Base-by-base conservation (phyloP, 805 yeast genomes). In the Suhomyces kilbournensis region DNA sequence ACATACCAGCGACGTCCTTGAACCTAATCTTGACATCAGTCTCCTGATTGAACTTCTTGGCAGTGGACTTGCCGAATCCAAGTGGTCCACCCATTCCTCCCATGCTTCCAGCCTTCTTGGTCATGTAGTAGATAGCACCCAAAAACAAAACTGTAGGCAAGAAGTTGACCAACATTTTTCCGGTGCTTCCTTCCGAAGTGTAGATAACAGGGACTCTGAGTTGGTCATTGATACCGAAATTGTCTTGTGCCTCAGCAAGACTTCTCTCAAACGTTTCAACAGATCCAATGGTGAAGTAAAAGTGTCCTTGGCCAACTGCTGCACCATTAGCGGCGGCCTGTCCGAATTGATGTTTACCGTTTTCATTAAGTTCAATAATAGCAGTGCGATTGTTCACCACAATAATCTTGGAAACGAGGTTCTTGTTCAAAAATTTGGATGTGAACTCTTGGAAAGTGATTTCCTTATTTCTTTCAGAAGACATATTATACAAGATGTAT, bases 1-100 rank as follows among this genome's bases (percentile, higher is more conserved):
- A 88, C 77, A 93, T 88, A 49, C 99, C 99, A 1, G 99, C 99
- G 48, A 94, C 99, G 69, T 96, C 98, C 61, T 85, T 82, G 66
- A 94, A 94, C 67, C 85, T 86, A 48, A 90, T 86, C 66, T 89
- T 90, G 55, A 94, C 88, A 56, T 90, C 96, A 2, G 92, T 86
- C 59, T 94, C 97, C 65, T 87, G 89, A 69, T 94, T 93, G 75
- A 93, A 93, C 56, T 85, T 78, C 67, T 90, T 89, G 4, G 98
- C 98, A 52, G 88, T 89, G 39, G 96, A 86, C 67, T 91, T 90
- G 53, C 97, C 97, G 64, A 92, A 88, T 50, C 82, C 81, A 71
- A 88, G 83, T 14, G 88, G 80, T 3, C 96, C 96, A 49, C 91
- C 91, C 55, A 87, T 81, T 2, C 93, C 93, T 45, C 90, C 90